Evolutionary conservation across 1,139 yeast species (phyloP).

Genomic region (Torulaspora globosa): DNA sequence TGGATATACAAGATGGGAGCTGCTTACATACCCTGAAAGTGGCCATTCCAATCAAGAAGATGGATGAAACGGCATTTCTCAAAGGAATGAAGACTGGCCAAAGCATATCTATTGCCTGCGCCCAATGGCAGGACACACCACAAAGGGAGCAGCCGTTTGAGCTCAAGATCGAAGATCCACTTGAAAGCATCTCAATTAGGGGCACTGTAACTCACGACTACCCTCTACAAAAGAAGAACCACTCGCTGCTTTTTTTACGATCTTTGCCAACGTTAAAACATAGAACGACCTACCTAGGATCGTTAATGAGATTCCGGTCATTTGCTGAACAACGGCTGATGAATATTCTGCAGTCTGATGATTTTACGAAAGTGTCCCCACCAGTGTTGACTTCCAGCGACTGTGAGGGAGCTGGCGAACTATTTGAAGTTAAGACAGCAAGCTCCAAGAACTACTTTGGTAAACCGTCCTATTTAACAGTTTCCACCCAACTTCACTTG

Average conservation of each 20-base stretch:
- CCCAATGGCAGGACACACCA: constrained; percentile 31
- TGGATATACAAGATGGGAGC: constrained; percentile 79
- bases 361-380: constrained; percentile 72
- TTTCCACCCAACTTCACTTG: constrained; percentile 85
- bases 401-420: constrained; percentile 98
- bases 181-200: constrained; percentile 38
- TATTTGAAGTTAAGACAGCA: constrained; percentile 46
- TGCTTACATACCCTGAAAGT: constrained; percentile 53
- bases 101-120: constrained; percentile 36
- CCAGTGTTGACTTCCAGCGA: constrained; percentile 87
- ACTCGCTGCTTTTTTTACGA: constrained; percentile 62
- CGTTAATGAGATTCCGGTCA: constrained; percentile 70
- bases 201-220: constrained; percentile 62
- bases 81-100: constrained; percentile 42
- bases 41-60: constrained; percentile 44
- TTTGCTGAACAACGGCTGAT: constrained; percentile 52
- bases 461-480: constrained; percentile 66
- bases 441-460: constrained; percentile 53
- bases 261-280: constrained; percentile 72
- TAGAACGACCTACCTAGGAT: constrained; percentile 61
- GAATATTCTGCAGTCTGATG: constrained; percentile 50
- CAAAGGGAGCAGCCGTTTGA: constrained; percentile 44
- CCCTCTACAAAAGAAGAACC: constrained; percentile 81
- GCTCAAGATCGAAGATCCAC: constrained; percentile 38
- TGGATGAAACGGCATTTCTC: constrained; percentile 22